These are phyloP conservation scores for Maudiozyma serrabonitensis DNA, from an alignment of 805 yeast genomes.

Conservation along the genomic window DNA sequence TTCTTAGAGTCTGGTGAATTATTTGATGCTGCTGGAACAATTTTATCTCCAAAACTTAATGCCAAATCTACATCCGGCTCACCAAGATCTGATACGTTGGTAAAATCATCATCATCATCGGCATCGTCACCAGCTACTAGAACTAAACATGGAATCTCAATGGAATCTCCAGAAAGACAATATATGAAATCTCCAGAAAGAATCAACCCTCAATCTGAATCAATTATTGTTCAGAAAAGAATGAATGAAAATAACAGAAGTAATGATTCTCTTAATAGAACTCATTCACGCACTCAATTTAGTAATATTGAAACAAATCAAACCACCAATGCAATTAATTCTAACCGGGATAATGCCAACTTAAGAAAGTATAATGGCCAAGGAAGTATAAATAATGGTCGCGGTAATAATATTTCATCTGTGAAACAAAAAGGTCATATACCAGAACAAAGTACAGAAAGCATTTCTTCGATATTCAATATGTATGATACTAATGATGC, in stretches of 20 bases:
- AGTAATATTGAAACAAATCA: background rate
- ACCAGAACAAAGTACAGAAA: background rate
- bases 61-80: background rate
- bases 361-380: too few relatives aligned
- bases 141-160: background rate
- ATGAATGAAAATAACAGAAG: background rate
- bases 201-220: background rate
- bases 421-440: background rate
- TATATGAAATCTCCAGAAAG: background rate
- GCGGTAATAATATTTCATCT: too few relatives aligned
- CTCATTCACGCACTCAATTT: background rate
- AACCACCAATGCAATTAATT: background rate
- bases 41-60: conserved; percentile 10
- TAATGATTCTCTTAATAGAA: background rate
- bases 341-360: too few relatives aligned
- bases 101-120: background rate
- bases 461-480: background rate
- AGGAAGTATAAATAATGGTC: too few relatives aligned
- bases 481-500: background rate
- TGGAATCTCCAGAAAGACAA: background rate
- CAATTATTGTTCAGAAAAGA: background rate
- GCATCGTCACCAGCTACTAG: background rate
- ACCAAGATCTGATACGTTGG: background rate
- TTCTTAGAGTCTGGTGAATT: conserved; percentile 31
- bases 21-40: conserved; percentile 19